Evolutionary conservation across 148 eudicot species (phyloP), one percentile per base, ranked within the genome.

Genomic region (Beta vulgaris): DNA sequence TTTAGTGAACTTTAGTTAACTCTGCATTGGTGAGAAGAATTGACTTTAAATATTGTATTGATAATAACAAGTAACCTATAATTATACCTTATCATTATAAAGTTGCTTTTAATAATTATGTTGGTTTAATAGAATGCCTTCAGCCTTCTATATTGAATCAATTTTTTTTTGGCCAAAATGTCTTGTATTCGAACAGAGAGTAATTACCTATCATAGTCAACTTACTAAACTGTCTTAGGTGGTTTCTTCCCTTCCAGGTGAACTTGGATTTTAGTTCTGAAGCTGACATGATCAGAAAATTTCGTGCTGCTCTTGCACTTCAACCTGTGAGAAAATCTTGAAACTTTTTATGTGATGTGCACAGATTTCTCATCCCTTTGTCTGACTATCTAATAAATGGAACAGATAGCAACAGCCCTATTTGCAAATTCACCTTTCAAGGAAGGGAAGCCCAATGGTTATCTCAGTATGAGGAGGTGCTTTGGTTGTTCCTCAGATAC

Each of bases 361-460:
- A 55, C 34, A 43, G 40, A 28, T 58, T 19, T 57, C 51, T 68
- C 59, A n/a, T 65, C 71, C 28, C 55, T 64, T 75, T 73, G 14
- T 75, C 34, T 79, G 48, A 31, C 58, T 74, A 44, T 73, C 46
- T 51, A 36, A 44, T 67, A 58, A 63, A 67, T 85, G 72, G 79
- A 76, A 81, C 93, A 92, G 99, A 86, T 96, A 72, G 98, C 99
- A 44, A 95, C 99, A 26, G 93, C 99, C 15, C 82, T 96, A 65
- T 96, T 96, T 88, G 97, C 99, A 19, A 96, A 96, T 88, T 96
- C 99, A 32, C 99, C 99, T 80, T 96, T 96, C 81, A 92, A 82
- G 53, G 99, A 96, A 86, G 99, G 95, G 77, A 96, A 87, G 82
- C 98, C 95, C 26, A 96, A 92, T 84, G 99, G 93, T 78, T 96